Percentiles rank a stretch among this genome's conserved stretches.
Conservation (phyloP, 768 basidiomycete species). For the Tylopilus felleus region DNA sequence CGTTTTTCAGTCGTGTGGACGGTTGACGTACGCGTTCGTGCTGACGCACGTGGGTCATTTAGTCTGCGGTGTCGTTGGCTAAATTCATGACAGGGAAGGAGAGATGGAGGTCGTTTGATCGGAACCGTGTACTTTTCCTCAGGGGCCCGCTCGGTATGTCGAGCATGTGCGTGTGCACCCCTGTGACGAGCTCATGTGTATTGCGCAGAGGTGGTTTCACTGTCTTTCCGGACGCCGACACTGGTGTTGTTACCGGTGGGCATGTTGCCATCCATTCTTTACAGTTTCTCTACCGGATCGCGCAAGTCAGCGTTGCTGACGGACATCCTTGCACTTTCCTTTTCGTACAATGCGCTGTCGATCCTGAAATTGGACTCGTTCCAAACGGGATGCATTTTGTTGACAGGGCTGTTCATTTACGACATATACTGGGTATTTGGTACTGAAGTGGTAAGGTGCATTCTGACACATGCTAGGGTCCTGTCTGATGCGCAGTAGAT, state of each 20-base stretch:
- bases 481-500: slow-evolving; percentile 48
- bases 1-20: neutral
- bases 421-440: slow-evolving; percentile 97
- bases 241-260: slow-evolving; percentile 56
- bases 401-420: slow-evolving; percentile 86
- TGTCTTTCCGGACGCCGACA: slow-evolving; percentile 59
- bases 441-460: slow-evolving; percentile 68
- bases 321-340: slow-evolving; percentile 72
- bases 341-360: slow-evolving; percentile 75
- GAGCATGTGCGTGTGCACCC: neutral
- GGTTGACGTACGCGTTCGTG: neutral
- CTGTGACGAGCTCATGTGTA: slow-evolving; percentile 4
- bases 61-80: slow-evolving; percentile 53
- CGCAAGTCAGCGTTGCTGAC: slow-evolving; percentile 70
- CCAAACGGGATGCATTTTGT: slow-evolving; percentile 76
- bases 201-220: slow-evolving; percentile 31
- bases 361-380: slow-evolving; percentile 87
- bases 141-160: slow-evolving; percentile 45
- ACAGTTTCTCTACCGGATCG: slow-evolving; percentile 42
- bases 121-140: slow-evolving; percentile 40
- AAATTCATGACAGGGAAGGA: slow-evolving; percentile 46
- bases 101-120: slow-evolving; percentile 58
- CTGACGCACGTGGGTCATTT: neutral
- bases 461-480: neutral
- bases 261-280: slow-evolving; percentile 61